Evolutionary conservation across 306 rosid genomes (phyloP).

Genomic region (Astragalus glycyphyllos): DNA sequence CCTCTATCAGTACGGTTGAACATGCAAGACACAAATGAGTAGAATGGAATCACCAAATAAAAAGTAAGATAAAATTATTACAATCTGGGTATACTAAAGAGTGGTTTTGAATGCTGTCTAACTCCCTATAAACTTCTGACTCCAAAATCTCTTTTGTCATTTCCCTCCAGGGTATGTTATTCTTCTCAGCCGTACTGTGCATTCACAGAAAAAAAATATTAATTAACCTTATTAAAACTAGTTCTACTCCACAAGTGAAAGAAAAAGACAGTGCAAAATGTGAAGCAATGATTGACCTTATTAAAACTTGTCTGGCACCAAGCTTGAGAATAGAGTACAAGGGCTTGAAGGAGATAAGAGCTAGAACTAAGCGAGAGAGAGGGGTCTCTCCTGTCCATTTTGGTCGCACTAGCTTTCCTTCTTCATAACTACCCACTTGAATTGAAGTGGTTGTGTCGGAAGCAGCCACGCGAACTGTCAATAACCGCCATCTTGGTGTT

Average conservation of each 20-base stretch:
- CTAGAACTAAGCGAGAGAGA: constrained; percentile 60
- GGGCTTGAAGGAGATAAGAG: constrained; percentile 68
- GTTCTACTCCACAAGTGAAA: background rate
- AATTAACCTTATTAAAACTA: constrained; percentile 53
- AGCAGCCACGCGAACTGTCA: constrained; percentile 41
- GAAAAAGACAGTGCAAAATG: too few species aligned
- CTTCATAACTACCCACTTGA: constrained; percentile 43
- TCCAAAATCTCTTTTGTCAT: constrained; percentile 60
- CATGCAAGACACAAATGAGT: constrained; percentile 14
- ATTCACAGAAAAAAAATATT: constrained; percentile 34
- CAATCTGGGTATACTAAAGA: constrained; percentile 72
- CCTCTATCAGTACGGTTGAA: constrained; percentile 32
- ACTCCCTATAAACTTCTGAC: constrained; percentile 63
- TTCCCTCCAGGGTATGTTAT: constrained; percentile 70
- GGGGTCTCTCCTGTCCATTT: constrained; percentile 64
- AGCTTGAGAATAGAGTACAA: constrained; percentile 66
- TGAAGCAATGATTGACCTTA: constrained; percentile 48
- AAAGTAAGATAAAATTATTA: constrained; percentile 40
- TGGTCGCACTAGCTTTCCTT: constrained; percentile 57
- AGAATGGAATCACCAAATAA: background rate
- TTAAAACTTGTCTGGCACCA: constrained; percentile 64
- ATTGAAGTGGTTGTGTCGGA: constrained; percentile 38
- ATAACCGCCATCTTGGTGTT: constrained; percentile 5
- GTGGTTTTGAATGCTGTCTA: constrained; percentile 57
- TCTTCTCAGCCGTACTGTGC: constrained; percentile 76